Percentiles rank a stretch among this genome's conserved stretches.
Evolutionary conservation across 495 filamentous ascomycete genomes (phyloP).

Genomic region (Aspergillus sclerotioniger): DNA sequence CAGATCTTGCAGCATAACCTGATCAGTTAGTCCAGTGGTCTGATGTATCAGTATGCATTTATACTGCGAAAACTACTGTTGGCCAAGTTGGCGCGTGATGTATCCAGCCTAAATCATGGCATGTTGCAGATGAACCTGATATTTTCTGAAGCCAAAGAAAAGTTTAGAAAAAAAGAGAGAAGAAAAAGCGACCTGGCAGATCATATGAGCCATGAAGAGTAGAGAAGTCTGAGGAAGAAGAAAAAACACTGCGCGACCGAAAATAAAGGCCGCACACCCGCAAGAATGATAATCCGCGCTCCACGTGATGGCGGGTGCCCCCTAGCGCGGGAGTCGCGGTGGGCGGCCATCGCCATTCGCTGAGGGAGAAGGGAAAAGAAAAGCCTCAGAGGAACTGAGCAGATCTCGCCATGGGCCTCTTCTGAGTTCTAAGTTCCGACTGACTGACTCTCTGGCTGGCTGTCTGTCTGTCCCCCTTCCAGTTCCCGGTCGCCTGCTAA

Average conservation of each 20-base stretch:
- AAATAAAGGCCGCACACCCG: background rate
- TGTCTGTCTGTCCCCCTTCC: constrained; percentile 7
- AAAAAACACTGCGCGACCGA: background rate
- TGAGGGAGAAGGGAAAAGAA: constrained; percentile 3
- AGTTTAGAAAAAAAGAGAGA: too few species aligned
- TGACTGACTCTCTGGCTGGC: constrained; percentile 1
- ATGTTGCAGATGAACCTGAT: background rate
- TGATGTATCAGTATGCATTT: constrained; percentile 7
- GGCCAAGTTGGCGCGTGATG: too few species aligned
- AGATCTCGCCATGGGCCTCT: constrained; percentile 7
- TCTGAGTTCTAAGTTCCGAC: constrained; percentile 1
- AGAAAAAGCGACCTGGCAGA: too few species aligned
- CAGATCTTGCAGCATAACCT: constrained; percentile 18
- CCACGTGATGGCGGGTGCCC: background rate
- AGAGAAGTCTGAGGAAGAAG: background rate
- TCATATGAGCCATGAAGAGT: background rate
- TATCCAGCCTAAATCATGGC: background rate
- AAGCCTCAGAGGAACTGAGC: constrained; percentile 15
- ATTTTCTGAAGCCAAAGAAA: too few species aligned
- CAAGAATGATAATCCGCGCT: background rate
- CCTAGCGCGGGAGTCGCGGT: background rate
- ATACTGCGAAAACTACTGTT: background rate
- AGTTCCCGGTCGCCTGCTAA: background rate
- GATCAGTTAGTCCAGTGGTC: constrained; percentile 20
- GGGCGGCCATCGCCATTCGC: background rate